Base-by-base conservation (phyloP, 2,329 filamentous ascomycete genomes). In the Fusarium incarnatum region DNA sequence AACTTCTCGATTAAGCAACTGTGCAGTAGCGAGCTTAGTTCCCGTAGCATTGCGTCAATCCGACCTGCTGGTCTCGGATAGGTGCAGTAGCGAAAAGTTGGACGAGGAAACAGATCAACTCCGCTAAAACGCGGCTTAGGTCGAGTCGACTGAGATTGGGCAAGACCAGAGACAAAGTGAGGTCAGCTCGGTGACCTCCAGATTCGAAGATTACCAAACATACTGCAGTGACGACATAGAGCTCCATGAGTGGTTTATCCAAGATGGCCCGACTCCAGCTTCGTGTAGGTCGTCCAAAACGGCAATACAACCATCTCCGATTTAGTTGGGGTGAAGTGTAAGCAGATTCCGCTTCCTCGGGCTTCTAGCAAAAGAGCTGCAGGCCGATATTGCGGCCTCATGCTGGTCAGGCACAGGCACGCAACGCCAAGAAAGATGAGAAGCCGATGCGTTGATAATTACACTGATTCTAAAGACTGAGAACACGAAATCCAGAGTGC, bases 11-110 rank as follows among this genome's bases (percentile, higher is more conserved):
- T 52, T 55, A 37, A 67, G 54, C 60, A 47, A 47, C 42, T 41
- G 46, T 47, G 62, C 49, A 46, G 59, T 32, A 58, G 63, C 55
- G 52, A 61, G 48, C 44, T 50, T 65, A 64, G 62, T 56, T 64
- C 50, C 64, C 62, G 68, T 57, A 52, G 63, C 50, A 72, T 72
- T 75, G 71, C 71, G 56, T 74, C 73, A 72, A 75, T 62, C 62
- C 54, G 63, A 61, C 69, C 60, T 69, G 61, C 56, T 70, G 63
- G 72, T 74, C 70, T 73, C 73, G 73, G 71, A 71, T 72, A 72
- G 54, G 60, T 70, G 71, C 70, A 73, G 65, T 64, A 58, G 63
- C 32, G 55, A 61, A 63, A 46, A 50, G 48, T 61, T 60, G 67
- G 34, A 49, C 60, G 45, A 69, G 57, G 52, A 67, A 60, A 69